Percentiles rank a stretch among this genome's conserved stretches.
phyloP scores from a whole-genome alignment of 805 yeast genomes.

The Ogataea pignaliae region DNA sequence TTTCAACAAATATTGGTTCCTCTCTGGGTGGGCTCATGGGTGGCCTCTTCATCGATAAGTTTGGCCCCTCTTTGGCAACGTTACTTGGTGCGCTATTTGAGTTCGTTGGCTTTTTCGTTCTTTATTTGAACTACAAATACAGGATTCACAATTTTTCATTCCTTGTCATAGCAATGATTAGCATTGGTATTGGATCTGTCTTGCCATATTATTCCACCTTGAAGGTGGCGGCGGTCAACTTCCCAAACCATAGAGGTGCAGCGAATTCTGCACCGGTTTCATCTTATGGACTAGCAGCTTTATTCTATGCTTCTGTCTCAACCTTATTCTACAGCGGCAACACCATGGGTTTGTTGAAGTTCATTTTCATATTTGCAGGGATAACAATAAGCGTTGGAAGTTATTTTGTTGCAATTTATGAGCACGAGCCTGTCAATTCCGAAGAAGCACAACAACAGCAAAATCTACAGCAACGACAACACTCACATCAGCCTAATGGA shows the following conservation, averaged over 20 bases:
- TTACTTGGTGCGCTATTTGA: conserved; percentile 52
- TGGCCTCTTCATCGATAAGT: conserved; percentile 60
- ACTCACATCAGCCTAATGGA: background rate
- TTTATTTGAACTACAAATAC: conserved; percentile 43
- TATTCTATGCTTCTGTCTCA: conserved; percentile 55
- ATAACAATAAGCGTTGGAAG: conserved; percentile 38
- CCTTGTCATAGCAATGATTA: conserved; percentile 44
- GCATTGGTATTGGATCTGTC: conserved; percentile 64
- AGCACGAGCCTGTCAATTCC: conserved; percentile 27
- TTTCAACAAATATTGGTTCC: conserved; percentile 59
- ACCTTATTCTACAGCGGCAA: conserved; percentile 48
- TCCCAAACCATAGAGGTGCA: conserved; percentile 65
- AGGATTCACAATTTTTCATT: conserved; percentile 35
- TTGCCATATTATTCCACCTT: conserved; percentile 56
- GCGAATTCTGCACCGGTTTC: conserved; percentile 69
- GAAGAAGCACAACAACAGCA: conserved; percentile 1
- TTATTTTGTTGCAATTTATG: conserved; percentile 37
- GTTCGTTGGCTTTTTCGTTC: conserved; percentile 48
- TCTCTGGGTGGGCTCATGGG: conserved; percentile 69
- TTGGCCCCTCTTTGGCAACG: conserved; percentile 52
- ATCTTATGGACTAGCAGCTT: conserved; percentile 67
- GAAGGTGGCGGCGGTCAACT: conserved; percentile 57
- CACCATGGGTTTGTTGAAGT: conserved; percentile 50
- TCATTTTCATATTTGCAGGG: conserved; percentile 53
- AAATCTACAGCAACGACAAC: background rate